Conservation (phyloP, 805 yeast genomes). For the Yarrowia deformans region DNA sequence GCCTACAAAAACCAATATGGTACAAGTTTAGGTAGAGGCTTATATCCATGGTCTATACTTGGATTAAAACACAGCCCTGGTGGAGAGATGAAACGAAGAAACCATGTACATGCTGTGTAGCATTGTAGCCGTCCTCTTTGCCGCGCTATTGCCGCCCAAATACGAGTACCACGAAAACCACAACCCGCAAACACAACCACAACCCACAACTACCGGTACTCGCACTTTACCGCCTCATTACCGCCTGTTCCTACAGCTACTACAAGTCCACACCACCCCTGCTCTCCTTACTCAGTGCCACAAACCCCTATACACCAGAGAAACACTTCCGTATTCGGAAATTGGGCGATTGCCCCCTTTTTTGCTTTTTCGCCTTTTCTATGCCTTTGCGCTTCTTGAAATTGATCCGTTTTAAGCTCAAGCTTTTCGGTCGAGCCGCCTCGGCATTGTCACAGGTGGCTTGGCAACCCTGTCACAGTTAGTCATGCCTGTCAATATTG, state of each 20-base stretch:
- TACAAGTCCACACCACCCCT: too few relatives aligned
- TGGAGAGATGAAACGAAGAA: background rate
- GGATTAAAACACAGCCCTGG: background rate
- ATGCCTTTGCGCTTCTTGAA: conserved; percentile 41
- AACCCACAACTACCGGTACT: too few relatives aligned
- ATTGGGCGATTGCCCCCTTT: background rate
- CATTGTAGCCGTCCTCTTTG: too few relatives aligned
- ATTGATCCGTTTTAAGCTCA: conserved; percentile 26
- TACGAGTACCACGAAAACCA: too few relatives aligned
- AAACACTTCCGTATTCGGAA: conserved; percentile 18
- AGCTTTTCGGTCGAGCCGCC: conserved; percentile 34
- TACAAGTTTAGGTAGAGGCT: conserved; percentile 1
- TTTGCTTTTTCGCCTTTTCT: conserved; percentile 42
- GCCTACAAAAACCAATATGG: conserved; percentile 16
- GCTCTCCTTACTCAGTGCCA: background rate
- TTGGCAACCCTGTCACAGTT: conserved; percentile 30
- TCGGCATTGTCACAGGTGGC: conserved; percentile 36
- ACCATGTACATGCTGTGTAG: too few relatives aligned
- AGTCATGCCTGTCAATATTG: conserved; percentile 32
- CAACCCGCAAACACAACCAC: too few relatives aligned
- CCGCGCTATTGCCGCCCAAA: too few relatives aligned
- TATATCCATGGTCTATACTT: background rate
- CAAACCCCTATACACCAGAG: background rate
- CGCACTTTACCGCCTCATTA: too few relatives aligned
- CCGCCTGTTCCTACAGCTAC: too few relatives aligned